These are phyloP conservation scores for Prunus yedoensis DNA, from an alignment of 331 rosid genomes.

Conservation along the genomic window DNA sequence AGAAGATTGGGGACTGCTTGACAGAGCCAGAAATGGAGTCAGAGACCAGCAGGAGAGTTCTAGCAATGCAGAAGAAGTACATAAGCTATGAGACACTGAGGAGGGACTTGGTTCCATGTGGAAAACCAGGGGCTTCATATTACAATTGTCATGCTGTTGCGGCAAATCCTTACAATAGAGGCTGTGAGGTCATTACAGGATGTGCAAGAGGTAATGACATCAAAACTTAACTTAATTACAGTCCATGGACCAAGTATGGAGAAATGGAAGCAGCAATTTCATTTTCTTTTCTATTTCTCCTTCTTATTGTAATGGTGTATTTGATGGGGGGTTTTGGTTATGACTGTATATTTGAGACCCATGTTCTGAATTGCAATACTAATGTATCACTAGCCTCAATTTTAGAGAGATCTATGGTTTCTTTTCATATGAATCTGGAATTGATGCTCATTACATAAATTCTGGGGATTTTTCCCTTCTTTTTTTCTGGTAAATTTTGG, in stretches of 20 bases:
- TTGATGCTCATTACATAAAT: slow-evolving; percentile 1
- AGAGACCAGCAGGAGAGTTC: slow-evolving; percentile 63
- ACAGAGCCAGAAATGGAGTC: slow-evolving; percentile 67
- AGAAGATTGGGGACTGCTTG: slow-evolving; percentile 54
- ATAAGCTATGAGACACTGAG: slow-evolving; percentile 88
- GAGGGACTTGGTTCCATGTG: slow-evolving; percentile 88
- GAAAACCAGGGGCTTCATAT: slow-evolving; percentile 79
- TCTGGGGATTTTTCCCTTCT: background rate
- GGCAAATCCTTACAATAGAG: slow-evolving; percentile 77
- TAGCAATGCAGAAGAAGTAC: slow-evolving; percentile 67
- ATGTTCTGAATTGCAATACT: slow-evolving; percentile 7
- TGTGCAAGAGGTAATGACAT: slow-evolving; percentile 73
- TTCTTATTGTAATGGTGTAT: background rate
- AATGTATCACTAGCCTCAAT: slow-evolving; percentile 8
- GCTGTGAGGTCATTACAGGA: slow-evolving; percentile 78
- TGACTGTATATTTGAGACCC: slow-evolving; percentile 24
- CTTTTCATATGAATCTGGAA: background rate
- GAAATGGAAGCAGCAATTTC: slow-evolving; percentile 18
- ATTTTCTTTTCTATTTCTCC: background rate
- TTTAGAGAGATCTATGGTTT: slow-evolving; percentile 15
- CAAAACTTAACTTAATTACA: slow-evolving; percentile 27
- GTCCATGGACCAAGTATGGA: background rate
- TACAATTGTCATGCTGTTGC: slow-evolving; percentile 68
- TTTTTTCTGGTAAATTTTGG: background rate
- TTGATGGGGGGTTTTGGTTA: slow-evolving; percentile 17